A percentile compares a stretch with the other conserved stretches of the same genome.
phyloP scores from a whole-genome alignment of 148 eudicot genomes.

The Spergularia marina region DNA sequence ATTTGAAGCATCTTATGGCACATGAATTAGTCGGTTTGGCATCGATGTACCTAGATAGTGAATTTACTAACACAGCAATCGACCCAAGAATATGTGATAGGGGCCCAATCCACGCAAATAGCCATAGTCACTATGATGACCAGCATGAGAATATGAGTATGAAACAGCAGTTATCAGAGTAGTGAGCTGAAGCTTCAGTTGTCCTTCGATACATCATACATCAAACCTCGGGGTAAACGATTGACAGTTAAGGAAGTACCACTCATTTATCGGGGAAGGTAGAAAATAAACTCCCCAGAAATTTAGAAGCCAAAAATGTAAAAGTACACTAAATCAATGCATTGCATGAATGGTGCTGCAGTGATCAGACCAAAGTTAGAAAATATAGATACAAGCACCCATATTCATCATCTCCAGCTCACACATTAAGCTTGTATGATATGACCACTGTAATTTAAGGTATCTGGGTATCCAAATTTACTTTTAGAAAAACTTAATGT shows the following conservation, averaged over 20 bases:
- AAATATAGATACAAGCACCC: slow-evolving; percentile 5
- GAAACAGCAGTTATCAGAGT: slow-evolving; percentile 29
- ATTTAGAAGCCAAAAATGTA: neutral
- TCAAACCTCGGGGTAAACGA: slow-evolving; percentile 35
- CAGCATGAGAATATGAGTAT: slow-evolving; percentile 9
- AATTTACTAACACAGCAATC: neutral
- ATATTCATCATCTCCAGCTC: slow-evolving; percentile 5
- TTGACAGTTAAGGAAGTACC: slow-evolving; percentile 42
- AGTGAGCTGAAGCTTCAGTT: slow-evolving; percentile 41
- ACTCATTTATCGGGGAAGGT: slow-evolving; percentile 1
- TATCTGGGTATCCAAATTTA: neutral
- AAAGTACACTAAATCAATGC: neutral
- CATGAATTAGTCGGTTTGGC: slow-evolving; percentile 1
- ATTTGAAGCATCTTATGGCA: slow-evolving; percentile 2
- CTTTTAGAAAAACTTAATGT: neutral
- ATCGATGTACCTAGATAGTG: neutral
- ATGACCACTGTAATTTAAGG: neutral
- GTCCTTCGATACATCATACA: slow-evolving; percentile 32
- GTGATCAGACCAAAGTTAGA: neutral
- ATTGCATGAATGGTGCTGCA: neutral
- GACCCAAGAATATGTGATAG: neutral
- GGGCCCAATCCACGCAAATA: slow-evolving; percentile 3
- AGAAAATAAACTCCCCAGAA: neutral
- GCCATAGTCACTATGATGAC: slow-evolving; percentile 14
- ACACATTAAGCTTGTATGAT: neutral